Percentiles rank a stretch among this genome's conserved stretches.
Evolutionary conservation across 2,329 filamentous ascomycete species (phyloP).

Genomic region (Pseudopyricularia cyperi): DNA sequence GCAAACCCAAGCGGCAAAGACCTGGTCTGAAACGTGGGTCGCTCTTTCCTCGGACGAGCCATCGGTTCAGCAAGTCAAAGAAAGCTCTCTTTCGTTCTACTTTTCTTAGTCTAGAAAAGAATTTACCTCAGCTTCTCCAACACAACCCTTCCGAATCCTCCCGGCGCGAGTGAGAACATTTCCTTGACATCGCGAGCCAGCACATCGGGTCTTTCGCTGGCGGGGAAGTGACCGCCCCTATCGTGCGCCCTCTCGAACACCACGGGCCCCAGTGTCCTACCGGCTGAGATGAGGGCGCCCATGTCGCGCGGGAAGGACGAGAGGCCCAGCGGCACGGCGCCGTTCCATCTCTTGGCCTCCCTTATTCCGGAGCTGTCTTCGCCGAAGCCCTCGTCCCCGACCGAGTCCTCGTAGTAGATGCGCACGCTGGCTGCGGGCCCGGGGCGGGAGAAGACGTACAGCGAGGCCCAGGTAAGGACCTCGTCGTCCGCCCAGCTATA

Average conservation of each 20-base stretch:
- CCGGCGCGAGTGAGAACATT: constrained; percentile 38
- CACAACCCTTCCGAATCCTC: background rate
- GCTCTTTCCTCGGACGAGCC: background rate
- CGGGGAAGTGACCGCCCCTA: constrained; percentile 48
- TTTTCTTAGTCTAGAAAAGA: background rate
- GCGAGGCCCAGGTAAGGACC: constrained; percentile 59
- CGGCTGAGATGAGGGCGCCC: constrained; percentile 40
- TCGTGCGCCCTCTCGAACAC: constrained; percentile 40
- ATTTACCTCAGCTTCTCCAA: background rate
- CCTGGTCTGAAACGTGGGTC: background rate
- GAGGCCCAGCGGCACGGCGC: constrained; percentile 33
- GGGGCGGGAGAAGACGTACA: constrained; percentile 59
- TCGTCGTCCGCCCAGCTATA: constrained; percentile 69
- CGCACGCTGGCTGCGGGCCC: constrained; percentile 53
- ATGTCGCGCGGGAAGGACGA: constrained; percentile 48
- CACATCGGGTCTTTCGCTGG: constrained; percentile 41
- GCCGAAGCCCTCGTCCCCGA: constrained; percentile 3
- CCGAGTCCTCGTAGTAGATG: constrained; percentile 55
- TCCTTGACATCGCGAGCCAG: constrained; percentile 37
- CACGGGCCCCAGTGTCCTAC: constrained; percentile 43
- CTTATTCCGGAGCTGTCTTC: constrained; percentile 8
- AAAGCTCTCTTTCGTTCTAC: background rate
- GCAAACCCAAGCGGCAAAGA: background rate
- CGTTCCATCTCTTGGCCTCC: constrained; percentile 5
- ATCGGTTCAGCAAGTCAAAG: background rate